Evolutionary conservation across 305 asterid species (phyloP).

Genomic region (Solanum aculeatissimum): DNA sequence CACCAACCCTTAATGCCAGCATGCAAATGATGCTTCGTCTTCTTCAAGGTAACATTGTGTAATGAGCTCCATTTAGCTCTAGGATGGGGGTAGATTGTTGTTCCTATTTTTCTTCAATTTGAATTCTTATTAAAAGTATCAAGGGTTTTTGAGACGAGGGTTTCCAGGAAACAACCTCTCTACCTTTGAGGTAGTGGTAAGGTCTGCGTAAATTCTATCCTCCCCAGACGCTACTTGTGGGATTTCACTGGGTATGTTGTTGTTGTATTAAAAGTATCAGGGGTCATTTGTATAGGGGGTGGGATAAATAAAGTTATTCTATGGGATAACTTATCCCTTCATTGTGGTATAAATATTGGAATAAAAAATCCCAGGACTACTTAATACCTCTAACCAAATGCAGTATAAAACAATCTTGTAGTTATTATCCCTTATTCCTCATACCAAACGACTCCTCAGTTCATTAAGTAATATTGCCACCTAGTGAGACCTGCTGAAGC

Average conservation of each 20-base stretch:
- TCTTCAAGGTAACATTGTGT: slow-evolving; percentile 49
- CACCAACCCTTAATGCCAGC: slow-evolving; percentile 68
- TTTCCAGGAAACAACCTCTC: background rate
- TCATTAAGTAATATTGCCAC: background rate
- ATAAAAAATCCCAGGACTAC: too few relatives aligned
- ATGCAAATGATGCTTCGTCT: slow-evolving; percentile 73
- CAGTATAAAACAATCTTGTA: too few relatives aligned
- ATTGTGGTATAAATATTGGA: too few relatives aligned
- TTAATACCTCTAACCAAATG: too few relatives aligned
- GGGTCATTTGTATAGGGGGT: too few relatives aligned
- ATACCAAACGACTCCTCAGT: too few relatives aligned
- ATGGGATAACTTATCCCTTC: too few relatives aligned
- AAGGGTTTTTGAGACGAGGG: too few relatives aligned
- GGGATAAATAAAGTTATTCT: too few relatives aligned
- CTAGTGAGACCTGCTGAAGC: background rate
- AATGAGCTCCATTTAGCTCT: background rate
- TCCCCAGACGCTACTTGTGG: background rate
- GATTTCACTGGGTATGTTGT: background rate
- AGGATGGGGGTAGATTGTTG: background rate
- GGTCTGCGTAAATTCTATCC: background rate
- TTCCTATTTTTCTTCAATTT: background rate
- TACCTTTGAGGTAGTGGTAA: background rate
- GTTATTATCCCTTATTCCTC: too few relatives aligned
- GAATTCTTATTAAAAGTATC: background rate
- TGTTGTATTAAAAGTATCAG: too few relatives aligned